Base-by-base conservation (phyloP, 2,329 filamentous ascomycete species). In the Fusarium odoratissimum region DNA sequence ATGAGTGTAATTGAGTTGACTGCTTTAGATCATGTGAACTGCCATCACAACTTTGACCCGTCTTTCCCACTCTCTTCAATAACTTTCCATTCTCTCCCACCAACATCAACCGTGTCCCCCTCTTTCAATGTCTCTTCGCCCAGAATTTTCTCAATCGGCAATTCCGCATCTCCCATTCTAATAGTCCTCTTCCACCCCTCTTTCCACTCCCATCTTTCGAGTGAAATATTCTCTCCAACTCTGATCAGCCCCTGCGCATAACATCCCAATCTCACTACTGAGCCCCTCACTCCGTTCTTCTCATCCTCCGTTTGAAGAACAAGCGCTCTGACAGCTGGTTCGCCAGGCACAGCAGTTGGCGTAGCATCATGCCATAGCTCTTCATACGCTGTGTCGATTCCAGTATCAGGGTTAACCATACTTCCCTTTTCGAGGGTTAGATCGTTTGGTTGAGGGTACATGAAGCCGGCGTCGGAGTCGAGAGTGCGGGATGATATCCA, bases 301-400 rank as follows among this genome's bases (percentile, higher is more conserved):
- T 64, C 63, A 25, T 71, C 69, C 6, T 72, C 63, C 0, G 66
- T 65, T 12, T 69, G 76, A 30, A 67, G 33, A 21, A 68, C 74
- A 14, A 66, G 35, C 13, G 40, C 38, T 28, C 64, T 55, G 1
- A 67, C 64, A 4, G 35, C 49, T 2, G 31, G 17, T 10, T 71
- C 37, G 0, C 60, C 55, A 3, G 70, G 56, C 0, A 79, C 70
- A 13, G 69, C 74, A 4, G 77, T 76, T 0, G 80, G 81, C 5
- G 81, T 78, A 5, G 84, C 79, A 45, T 90, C 87, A 4, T 82
- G 79, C 91, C 91, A 93, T 5, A 92, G 77, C 79, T 94, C 92
- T 78, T 93, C 91, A 72, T 95, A 94, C 2, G 81, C 80, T 14
- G 85, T 85, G 42, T 85, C 78, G 2, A 75, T 45, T 0, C 87